Conservation (phyloP, 768 basidiomycete genomes). For the Hericium coralloides region DNA sequence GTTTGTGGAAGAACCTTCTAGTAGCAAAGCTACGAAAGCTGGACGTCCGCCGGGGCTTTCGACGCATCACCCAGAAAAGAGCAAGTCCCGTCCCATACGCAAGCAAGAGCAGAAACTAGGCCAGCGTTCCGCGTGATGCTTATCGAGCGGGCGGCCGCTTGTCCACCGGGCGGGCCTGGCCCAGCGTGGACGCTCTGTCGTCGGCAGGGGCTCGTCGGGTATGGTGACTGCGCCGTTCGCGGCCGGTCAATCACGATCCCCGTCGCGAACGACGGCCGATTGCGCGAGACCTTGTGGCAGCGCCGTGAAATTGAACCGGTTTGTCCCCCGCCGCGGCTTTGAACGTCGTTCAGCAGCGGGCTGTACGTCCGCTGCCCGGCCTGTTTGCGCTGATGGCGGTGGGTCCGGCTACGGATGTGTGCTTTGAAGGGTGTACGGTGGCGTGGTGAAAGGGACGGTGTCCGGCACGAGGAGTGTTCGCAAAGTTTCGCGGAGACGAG, state of each 20-base stretch:
- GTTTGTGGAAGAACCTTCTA: no score
- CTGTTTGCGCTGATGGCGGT: conserved; percentile 44
- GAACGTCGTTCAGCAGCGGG: conserved; percentile 35
- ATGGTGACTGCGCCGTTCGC: conserved; percentile 44
- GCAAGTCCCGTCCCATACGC: neutral
- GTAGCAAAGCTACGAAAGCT: no score
- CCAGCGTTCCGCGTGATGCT: neutral
- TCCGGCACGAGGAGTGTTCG: conserved; percentile 61
- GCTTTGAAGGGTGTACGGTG: conserved; percentile 61
- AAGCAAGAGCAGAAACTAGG: neutral
- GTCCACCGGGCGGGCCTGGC: conserved; percentile 47
- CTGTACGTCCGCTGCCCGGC: conserved; percentile 65
- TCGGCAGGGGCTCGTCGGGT: conserved; percentile 36
- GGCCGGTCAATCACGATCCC: conserved; percentile 50
- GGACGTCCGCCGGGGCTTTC: no score
- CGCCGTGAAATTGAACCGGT: conserved; percentile 38
- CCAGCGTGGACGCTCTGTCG: conserved; percentile 46
- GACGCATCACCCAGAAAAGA: neutral
- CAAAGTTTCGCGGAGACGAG: conserved; percentile 59
- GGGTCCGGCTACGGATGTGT: conserved; percentile 48
- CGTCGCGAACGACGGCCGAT: conserved; percentile 44
- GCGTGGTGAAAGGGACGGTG: conserved; percentile 55
- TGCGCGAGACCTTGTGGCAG: conserved; percentile 51
- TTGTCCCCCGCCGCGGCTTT: conserved; percentile 6
- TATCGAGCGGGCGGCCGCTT: neutral